Evolutionary conservation across 2,329 filamentous ascomycete species (phyloP), one percentile per base, ranked within the genome.

Genomic region (Fusarium longipes): DNA sequence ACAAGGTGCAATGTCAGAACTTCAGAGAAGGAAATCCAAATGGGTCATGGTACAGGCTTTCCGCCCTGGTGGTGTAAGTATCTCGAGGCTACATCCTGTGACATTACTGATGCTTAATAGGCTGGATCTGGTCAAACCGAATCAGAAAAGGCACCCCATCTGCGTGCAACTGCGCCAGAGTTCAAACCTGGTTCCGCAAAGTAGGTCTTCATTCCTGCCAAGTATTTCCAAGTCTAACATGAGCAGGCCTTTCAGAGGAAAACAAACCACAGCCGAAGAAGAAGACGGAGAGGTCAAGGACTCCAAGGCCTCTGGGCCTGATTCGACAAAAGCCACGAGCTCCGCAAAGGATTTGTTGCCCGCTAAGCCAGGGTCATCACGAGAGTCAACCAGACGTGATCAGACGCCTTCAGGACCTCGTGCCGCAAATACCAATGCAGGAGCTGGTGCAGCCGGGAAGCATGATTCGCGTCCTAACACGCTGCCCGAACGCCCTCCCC

Each of bases 21-120:
- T 95, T 52, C 89, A 89, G 75, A 89, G 86, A 70, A 82, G 86
- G 63, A 87, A 91, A 68, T 81, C 85, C 40, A 85, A 86, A 75
- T 93, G 91, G 90, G 85, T 93, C 30, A 85, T 92, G 77, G 89
- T 92, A 35, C 90, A 92, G 73, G 89, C 88, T 39, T 95, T 94
- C 80, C 82, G 87, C 36, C 83, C 86, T 61, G 89, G 88, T 68
- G 82, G 85, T 64, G 89, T 91, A 69, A 77, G 80, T 77, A 64
- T 65, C 18, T 4, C 9, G 24, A 35, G 24, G 30, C 11, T 12
- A 22, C 17, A 24, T 8, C 14, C 18, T n/a, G 8, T 15, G 18
- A 50, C 24, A 30, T 63, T 42, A 11, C 74, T 77, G 52, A 77
- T 39, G 27, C 47, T 25, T 8, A 6, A 43, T 42, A 79, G 77